A percentile compares a stretch with the other conserved stretches of the same genome.
Conservation (phyloP, 129 eudicot genomes). For the Chrysanthemum seticuspe region DNA sequence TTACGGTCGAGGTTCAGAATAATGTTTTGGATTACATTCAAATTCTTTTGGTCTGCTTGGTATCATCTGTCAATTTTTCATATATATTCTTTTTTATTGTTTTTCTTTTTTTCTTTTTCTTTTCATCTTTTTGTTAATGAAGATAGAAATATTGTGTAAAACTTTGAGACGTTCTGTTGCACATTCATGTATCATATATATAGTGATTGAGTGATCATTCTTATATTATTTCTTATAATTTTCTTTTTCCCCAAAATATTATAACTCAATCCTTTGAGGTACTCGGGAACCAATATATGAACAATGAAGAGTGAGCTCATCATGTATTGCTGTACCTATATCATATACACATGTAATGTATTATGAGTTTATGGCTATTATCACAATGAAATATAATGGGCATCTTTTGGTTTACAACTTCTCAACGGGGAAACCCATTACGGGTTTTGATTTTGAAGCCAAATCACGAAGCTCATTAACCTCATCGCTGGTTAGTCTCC, state of each 20-base stretch:
- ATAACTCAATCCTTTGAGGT: no score
- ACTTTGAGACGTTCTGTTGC: conserved; percentile 26
- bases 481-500: conserved; percentile 66
- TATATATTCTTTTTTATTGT: neutral
- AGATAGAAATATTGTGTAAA: conserved; percentile 35
- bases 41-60: conserved; percentile 34
- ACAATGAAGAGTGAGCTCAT: neutral
- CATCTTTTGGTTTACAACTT: conserved; percentile 41
- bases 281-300: neutral
- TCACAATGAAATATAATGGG: neutral
- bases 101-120: neutral
- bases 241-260: neutral
- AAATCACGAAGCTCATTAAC: conserved; percentile 77
- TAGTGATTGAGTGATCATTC: conserved; percentile 31
- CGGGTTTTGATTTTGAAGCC: conserved; percentile 74
- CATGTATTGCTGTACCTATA: conserved; percentile 2
- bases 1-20: conserved; percentile 25
- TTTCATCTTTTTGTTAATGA: conserved; percentile 13
- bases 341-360: conserved; percentile 22
- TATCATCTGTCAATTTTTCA: conserved; percentile 20
- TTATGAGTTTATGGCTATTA: neutral
- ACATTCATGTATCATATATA: conserved; percentile 36
- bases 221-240: neutral
- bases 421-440: conserved; percentile 81
- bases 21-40: conserved; percentile 31